A percentile compares a stretch with the other conserved stretches of the same genome.
These are phyloP conservation scores for Pseudopyricularia javanii DNA, from an alignment of 2,329 filamentous ascomycete species.

Conservation along the genomic window DNA sequence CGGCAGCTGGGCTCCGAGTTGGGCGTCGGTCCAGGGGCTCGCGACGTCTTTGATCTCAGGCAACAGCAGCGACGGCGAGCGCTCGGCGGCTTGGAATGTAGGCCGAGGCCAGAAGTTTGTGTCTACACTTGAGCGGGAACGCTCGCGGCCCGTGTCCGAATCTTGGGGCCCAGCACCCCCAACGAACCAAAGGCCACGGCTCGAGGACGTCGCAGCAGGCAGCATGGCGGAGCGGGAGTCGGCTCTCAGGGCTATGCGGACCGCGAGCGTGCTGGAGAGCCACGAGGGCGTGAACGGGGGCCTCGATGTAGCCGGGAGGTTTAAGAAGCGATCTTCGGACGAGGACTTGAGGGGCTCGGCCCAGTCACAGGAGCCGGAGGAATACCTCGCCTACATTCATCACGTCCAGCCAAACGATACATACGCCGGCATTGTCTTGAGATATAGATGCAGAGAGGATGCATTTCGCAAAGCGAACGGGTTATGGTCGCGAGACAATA, in stretches of 20 bases:
- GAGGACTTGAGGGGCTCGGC: slow-evolving; percentile 28
- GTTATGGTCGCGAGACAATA: slow-evolving; percentile 86
- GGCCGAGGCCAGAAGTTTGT: slow-evolving; percentile 15
- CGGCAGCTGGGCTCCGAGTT: slow-evolving; percentile 35
- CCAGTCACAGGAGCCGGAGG: slow-evolving; percentile 49
- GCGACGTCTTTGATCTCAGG: slow-evolving; percentile 30
- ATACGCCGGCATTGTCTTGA: slow-evolving; percentile 79
- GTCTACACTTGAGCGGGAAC: background rate
- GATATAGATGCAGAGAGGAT: slow-evolving; percentile 76
- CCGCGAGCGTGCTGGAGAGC: slow-evolving; percentile 47
- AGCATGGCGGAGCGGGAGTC: slow-evolving; percentile 36
- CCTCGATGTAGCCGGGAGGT: slow-evolving; percentile 39
- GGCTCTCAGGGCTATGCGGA: slow-evolving; percentile 41
- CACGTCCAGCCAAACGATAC: slow-evolving; percentile 74
- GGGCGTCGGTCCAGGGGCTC: slow-evolving; percentile 42
- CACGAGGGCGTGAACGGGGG: slow-evolving; percentile 47
- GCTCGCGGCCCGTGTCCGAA: slow-evolving; percentile 9
- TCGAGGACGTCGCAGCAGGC: slow-evolving; percentile 40
- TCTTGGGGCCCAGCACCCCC: slow-evolving; percentile 41
- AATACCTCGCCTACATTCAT: slow-evolving; percentile 84
- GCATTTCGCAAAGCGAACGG: slow-evolving; percentile 79
- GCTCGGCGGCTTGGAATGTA: slow-evolving; percentile 15
- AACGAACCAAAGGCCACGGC: slow-evolving; percentile 19
- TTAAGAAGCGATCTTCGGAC: slow-evolving; percentile 59
- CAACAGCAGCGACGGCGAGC: slow-evolving; percentile 20